Evolutionary conservation across 176 grass and related monocot genomes (phyloP).

Genomic region (Elymus sibiricus): DNA sequence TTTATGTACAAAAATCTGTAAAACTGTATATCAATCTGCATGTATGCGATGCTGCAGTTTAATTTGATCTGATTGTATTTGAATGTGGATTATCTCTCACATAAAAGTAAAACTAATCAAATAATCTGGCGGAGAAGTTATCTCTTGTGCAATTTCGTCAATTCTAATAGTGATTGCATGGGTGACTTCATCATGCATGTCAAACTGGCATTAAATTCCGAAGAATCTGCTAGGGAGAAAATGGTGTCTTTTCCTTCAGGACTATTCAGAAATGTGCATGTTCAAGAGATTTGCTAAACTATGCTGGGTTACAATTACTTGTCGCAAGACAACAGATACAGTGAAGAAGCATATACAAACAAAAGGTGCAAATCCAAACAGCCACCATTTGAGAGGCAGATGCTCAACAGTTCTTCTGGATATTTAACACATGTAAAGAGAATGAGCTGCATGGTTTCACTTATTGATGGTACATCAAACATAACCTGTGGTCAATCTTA

Average conservation of each 20-base stretch:
- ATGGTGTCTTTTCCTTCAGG: neutral
- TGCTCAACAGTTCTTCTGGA: neutral
- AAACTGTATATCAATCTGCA: neutral
- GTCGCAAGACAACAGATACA: neutral
- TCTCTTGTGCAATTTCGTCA: neutral
- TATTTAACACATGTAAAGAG: neutral
- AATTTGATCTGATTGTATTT: neutral
- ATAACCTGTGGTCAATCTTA: neutral
- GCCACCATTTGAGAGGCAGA: constrained; percentile 13
- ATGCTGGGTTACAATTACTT: neutral
- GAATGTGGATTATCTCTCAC: neutral
- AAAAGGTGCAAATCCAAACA: neutral
- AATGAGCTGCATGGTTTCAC: neutral
- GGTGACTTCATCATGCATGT: constrained; percentile 2
- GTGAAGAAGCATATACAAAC: neutral
- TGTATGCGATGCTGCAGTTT: neutral
- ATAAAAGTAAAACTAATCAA: constrained; percentile 1
- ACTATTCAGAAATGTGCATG: neutral
- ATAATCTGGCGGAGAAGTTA: constrained; percentile 4
- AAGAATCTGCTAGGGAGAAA: constrained; percentile 11
- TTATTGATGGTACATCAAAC: neutral
- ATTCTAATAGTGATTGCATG: neutral
- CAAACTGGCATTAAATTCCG: neutral
- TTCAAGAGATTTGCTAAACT: neutral
- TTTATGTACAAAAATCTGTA: neutral